Evolutionary conservation across 768 basidiomycete genomes (phyloP).

Genomic region (Tulasnella sp.): DNA sequence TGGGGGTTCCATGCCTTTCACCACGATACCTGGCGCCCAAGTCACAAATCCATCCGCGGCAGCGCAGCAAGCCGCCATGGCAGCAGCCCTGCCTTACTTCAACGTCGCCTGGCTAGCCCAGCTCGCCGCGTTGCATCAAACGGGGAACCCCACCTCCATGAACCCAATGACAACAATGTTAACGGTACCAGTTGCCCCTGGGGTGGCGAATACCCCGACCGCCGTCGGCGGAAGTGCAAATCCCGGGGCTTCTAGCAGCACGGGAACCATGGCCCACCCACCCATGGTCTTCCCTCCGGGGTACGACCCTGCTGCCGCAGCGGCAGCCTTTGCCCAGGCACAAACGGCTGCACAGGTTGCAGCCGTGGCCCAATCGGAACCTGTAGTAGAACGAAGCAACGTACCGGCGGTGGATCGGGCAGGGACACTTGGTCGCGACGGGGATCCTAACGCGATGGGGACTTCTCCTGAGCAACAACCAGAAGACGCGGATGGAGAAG

Average conservation of each 20-base stretch:
- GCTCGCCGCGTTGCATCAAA: neutral
- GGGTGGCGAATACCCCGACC: neutral
- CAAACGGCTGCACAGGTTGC: constrained; percentile 2
- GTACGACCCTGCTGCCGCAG: neutral
- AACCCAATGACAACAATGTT: constrained; percentile 14
- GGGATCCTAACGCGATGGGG: neutral
- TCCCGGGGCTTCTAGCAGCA: neutral
- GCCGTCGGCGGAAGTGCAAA: neutral
- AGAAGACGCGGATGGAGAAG: constrained; percentile 25
- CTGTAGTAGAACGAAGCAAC: neutral
- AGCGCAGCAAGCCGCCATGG: constrained; percentile 3
- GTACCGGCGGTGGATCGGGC: neutral
- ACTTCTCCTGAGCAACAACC: constrained; percentile 1
- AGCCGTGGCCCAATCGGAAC: constrained; percentile 7
- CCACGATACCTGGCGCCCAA: neutral
- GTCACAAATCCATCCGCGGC: constrained; percentile 6
- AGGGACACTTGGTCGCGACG: neutral
- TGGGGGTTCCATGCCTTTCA: neutral
- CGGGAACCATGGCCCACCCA: neutral
- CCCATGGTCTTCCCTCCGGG: constrained; percentile 5
- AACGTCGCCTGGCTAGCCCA: constrained; percentile 24
- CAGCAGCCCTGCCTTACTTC: constrained; percentile 7
- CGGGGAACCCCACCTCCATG: neutral
- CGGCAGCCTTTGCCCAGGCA: constrained; percentile 20
- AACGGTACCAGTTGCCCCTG: neutral